phyloP scores from a whole-genome alignment of 805 yeast species.

The Kluyveromyces lactis region DNA sequence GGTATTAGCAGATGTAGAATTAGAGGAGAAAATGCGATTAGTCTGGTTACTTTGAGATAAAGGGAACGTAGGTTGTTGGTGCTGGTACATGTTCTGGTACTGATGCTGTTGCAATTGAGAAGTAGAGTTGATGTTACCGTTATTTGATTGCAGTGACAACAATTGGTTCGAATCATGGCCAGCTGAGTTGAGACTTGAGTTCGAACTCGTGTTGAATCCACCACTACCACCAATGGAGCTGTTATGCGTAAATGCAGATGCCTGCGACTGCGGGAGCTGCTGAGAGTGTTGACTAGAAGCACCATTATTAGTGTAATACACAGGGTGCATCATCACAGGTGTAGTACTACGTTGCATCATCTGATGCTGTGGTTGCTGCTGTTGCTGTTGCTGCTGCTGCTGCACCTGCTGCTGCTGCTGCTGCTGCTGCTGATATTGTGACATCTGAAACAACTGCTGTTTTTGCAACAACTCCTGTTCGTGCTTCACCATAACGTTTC shows the following conservation, averaged over 20 bases:
- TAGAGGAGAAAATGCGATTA: slow-evolving; percentile 6
- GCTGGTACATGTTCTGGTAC: slow-evolving; percentile 6
- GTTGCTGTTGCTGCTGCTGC: slow-evolving; percentile 6
- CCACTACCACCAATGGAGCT: background rate
- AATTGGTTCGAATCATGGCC: no score
- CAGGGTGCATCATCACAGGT: no score
- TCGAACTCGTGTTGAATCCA: background rate
- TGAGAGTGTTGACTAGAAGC: no score
- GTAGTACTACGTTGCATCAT: no score
- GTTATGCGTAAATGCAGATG: no score
- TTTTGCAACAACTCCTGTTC: slow-evolving; percentile 8
- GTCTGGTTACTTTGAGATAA: no score
- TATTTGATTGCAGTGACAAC: background rate
- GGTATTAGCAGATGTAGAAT: no score
- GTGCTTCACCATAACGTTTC: slow-evolving; percentile 5
- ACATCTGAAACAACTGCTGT: slow-evolving; percentile 7
- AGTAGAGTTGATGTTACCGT: slow-evolving; percentile 4
- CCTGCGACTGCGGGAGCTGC: no score
- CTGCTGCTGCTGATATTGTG: slow-evolving; percentile 5
- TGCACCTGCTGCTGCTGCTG: slow-evolving; percentile 5
- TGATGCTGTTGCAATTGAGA: slow-evolving; percentile 6
- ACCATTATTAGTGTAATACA: no score
- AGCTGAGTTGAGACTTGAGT: no score
- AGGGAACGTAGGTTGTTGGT: background rate
- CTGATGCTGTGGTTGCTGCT: slow-evolving; percentile 5